Evolutionary conservation across 176 grass and related monocot species (phyloP), one percentile per base, ranked within the genome.

Genomic region (Poa pratensis): DNA sequence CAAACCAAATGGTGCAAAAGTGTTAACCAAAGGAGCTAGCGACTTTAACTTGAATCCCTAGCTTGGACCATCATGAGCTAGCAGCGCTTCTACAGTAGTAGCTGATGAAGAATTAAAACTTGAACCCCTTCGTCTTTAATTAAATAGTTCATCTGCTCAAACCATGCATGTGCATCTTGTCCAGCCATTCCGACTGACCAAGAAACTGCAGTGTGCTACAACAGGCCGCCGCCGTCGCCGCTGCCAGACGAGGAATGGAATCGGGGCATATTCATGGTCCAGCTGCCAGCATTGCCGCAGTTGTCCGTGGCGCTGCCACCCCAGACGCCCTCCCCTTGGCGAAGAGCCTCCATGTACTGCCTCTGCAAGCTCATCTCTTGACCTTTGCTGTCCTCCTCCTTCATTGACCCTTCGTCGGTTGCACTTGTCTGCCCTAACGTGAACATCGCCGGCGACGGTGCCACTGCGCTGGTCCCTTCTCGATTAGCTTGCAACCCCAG

Each of bases 211-310:
- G 19, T 37, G 20, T 34, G 54, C 82, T 85, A 93, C 85, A 87
- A 69, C n/a, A 90, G 32, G 15, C 81, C 81, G 27, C 69, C 32
- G 51, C 85, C 85, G 61, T 62, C 58, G 20, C 69, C 80, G 14
- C 80, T 78, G 13, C 83, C 83, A 24, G 91, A 90, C 51, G 88
- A 88, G 42, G 93, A 82, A 82, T 90, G 75, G 83, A 95, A 98
- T 72, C 91, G 73, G 14, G 77, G 80, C 64, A 92, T 84, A 87
- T 93, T 91, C 45, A 90, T 82, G 52, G 82, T 78, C 96, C 96
- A 98, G 65, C 75, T 87, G 49, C 84, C 69, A 26, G 32, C 77
- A 50, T 55, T 79, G 63, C 80, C 62, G 76, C 49, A 73, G 51
- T 81, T 61, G 62, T 58, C 51, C 18, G 42, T 68, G 27, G 83